Conservation (phyloP, 2,329 filamentous ascomycete genomes). For the Bimuria novae-zelandiae region DNA sequence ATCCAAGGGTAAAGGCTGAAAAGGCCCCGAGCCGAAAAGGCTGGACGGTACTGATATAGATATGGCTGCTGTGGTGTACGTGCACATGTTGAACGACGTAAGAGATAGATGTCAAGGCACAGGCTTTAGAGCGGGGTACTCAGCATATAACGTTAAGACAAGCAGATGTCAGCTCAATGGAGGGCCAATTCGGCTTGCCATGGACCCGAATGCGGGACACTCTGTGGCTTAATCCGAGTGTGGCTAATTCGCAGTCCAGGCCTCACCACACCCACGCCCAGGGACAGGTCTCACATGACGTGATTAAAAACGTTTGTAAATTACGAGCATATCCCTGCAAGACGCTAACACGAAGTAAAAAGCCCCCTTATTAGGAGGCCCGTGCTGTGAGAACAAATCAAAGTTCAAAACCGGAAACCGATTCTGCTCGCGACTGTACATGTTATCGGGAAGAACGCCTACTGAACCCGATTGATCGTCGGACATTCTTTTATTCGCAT, state of each 20-base stretch:
- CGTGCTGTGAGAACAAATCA: slow-evolving; percentile 12
- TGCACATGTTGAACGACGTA: too few relatives aligned
- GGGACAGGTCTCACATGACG: slow-evolving; percentile 8
- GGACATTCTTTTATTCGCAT: too few relatives aligned
- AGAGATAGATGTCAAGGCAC: too few relatives aligned
- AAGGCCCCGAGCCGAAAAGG: background rate
- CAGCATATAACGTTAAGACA: too few relatives aligned
- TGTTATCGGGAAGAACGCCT: too few relatives aligned
- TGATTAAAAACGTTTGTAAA: slow-evolving; percentile 10
- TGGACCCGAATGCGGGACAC: too few relatives aligned
- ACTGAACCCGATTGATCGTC: too few relatives aligned
- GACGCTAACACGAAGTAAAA: slow-evolving; percentile 10
- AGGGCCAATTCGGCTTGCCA: too few relatives aligned
- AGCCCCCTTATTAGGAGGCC: slow-evolving; percentile 7
- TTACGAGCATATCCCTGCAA: slow-evolving; percentile 8
- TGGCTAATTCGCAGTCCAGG: background rate
- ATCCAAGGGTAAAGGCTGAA: background rate
- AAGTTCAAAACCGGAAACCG: slow-evolving; percentile 12
- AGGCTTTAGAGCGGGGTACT: too few relatives aligned
- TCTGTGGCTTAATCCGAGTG: background rate
- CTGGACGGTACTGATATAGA: background rate
- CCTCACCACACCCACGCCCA: slow-evolving; percentile 6
- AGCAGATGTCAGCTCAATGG: too few relatives aligned
- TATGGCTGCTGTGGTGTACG: too few relatives aligned
- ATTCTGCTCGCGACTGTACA: slow-evolving; percentile 12